Base-by-base conservation (phyloP, 257 asterid genomes). In the Fraxinus quadrangulata region DNA sequence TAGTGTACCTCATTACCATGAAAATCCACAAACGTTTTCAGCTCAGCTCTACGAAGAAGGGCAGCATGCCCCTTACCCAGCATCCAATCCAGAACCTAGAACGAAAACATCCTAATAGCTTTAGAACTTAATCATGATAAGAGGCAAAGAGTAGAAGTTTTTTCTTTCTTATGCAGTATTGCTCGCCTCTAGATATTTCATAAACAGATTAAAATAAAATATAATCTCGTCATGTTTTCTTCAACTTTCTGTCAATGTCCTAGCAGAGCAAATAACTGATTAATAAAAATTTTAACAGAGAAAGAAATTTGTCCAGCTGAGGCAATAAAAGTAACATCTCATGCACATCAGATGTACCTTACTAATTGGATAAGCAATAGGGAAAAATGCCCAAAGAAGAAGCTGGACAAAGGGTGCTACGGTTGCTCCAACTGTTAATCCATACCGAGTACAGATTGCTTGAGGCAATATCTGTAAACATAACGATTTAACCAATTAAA, bases 11-110 rank as follows among this genome's bases (percentile, higher is more conserved):
- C 98, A 71, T 96, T 96, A 42, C 97, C 99, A 79, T 96, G 99
- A 83, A 96, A 93, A 88, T 96, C 99, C 77, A 96, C 90, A 61
- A 93, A 96, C n/a, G 99, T 96, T 88, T 96, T 96, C 72, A 96
- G 91, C 88, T 96, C 99, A 12, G 99, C 99, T 85, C 99, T 84
- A 34, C 98, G 96, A 81, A 93, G 66, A 67, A 96, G 90, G 54
- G 94, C 94, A 81, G 99, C 97, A 70, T 93, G 99, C 42, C 97
- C 99, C 85, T 96, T 96, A 24, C 99, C 99, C 82, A 96, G 82
- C 98, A 96, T 89, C 96, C 97, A 93, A 81, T 96, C 99, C 67
- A 96, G 93, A 81, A 96, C 87, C 99, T 96, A 81, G 75, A 80
- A 70, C 47, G 75, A 83, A 75, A 70, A 36, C 2, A 17, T 21